Evolutionary conservation across 2,329 filamentous ascomycete genomes (phyloP), one percentile per base, ranked within the genome.

Genomic region (Calonectria ilicicola): DNA sequence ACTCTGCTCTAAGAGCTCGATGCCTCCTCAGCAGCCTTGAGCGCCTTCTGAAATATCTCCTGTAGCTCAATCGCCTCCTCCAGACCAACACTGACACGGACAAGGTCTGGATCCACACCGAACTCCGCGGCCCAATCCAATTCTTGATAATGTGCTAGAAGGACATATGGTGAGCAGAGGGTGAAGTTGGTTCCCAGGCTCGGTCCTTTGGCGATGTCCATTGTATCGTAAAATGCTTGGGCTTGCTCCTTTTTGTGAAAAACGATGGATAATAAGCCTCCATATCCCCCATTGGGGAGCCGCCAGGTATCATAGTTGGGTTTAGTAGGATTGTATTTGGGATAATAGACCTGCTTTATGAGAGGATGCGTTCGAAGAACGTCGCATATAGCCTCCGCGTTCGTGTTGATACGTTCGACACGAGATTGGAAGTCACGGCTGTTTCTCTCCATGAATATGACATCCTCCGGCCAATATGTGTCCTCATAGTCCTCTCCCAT

Each of bases 161-260:
- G 87, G 26, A 97, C 95, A 82, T 98, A 99, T 0, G 97, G 97
- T 62, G 93, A 98, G 70, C 93, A 93, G 44, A 99, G 87, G 0
- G 97, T 98, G 82, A 99, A 99, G 83, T 99, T 99, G 0, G 97
- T 98, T 2, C 97, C 97, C 63, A 99, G 87, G 83, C 95, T 98
- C 0, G 97, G 97, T 0, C 97, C 97, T 84, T 99, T 99, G 46
- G 95, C 92, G 1, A 95, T 97, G 74, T 97, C 92, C 19, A 99
- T 86, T 15, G 90, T 89, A 84, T 99, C 95, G 83, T 93, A 98
- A 83, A 98, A 98, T 1, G 91, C 89, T 67, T 95, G 87, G 0
- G 96, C 94, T 74, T 96, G 92, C 35, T 88, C 87, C 69, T 89
- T 91, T 2, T 88, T 88, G 77, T 94, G 86, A 80, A 98, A 98